These are phyloP conservation scores for Phytophthora brassicae DNA, from an alignment of 352 stramenopile species.

Conservation along the genomic window DNA sequence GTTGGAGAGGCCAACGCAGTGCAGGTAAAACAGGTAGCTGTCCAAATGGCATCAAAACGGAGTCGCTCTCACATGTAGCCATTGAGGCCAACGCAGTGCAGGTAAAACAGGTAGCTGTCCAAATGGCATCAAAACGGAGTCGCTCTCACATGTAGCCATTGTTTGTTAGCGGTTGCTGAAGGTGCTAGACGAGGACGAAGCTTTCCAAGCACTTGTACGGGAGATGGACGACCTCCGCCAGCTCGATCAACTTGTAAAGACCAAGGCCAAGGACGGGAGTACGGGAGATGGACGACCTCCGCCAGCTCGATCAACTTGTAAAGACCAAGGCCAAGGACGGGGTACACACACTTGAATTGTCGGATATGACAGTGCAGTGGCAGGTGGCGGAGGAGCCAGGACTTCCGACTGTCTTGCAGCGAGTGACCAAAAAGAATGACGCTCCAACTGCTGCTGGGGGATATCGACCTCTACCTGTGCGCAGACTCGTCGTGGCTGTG, in stretches of 20 bases:
- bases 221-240: constrained; percentile 50
- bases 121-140: background rate
- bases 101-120: constrained; percentile 30
- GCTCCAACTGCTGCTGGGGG: background rate
- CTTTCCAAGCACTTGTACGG: constrained; percentile 55
- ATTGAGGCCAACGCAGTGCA: constrained; percentile 34
- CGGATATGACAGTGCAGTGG: constrained; percentile 61
- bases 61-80: background rate
- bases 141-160: background rate
- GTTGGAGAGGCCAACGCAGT: constrained; percentile 28
- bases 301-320: constrained; percentile 43
- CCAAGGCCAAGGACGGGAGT: constrained; percentile 47
- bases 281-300: constrained; percentile 48
- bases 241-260: constrained; percentile 45
- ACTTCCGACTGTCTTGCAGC: constrained; percentile 54
- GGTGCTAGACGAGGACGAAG: constrained; percentile 50
- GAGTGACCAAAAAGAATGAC: constrained; percentile 7
- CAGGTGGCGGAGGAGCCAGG: constrained; percentile 51
- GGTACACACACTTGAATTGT: constrained; percentile 30
- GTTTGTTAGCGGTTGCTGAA: constrained; percentile 38
- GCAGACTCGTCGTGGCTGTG: constrained; percentile 54
- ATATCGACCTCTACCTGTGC: constrained; percentile 55
- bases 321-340: constrained; percentile 41
- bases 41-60: background rate
- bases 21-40: constrained; percentile 40